A percentile compares a stretch with the other conserved stretches of the same genome.
Evolutionary conservation across 2,329 filamentous ascomycete species (phyloP).

Genomic region (Exophiala alcalophila): DNA sequence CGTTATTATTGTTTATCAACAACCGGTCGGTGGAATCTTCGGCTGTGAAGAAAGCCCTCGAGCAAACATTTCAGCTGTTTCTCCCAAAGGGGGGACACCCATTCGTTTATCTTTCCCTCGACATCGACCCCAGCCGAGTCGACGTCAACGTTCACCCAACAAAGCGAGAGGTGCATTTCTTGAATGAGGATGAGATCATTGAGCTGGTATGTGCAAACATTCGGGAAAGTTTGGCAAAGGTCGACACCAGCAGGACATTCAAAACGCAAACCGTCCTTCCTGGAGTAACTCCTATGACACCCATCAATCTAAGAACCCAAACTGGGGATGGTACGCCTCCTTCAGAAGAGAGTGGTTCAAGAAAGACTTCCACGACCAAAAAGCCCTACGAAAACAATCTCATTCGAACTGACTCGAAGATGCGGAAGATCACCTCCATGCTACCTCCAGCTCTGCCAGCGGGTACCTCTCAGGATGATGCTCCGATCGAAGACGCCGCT

Average conservation of each 20-base stretch:
- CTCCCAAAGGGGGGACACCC: slow-evolving; percentile 92
- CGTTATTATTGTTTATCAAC: slow-evolving; percentile 90
- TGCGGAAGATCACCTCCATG: slow-evolving; percentile 97
- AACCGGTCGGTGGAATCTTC: slow-evolving; percentile 89
- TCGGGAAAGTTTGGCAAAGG: slow-evolving; percentile 71
- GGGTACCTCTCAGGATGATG: slow-evolving; percentile 35
- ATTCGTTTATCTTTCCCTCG: slow-evolving; percentile 86
- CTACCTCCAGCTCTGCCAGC: slow-evolving; percentile 56
- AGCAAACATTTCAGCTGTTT: slow-evolving; percentile 83
- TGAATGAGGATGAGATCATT: slow-evolving; percentile 96
- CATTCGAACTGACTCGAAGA: slow-evolving; percentile 80
- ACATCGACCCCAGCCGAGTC: slow-evolving; percentile 86
- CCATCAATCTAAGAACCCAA: slow-evolving; percentile 30
- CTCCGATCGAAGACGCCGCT: slow-evolving; percentile 48
- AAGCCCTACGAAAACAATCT: slow-evolving; percentile 80
- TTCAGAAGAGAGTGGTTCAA: slow-evolving; percentile 37
- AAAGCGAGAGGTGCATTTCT: slow-evolving; percentile 92
- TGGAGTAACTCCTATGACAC: slow-evolving; percentile 53
- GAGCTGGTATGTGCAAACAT: slow-evolving; percentile 80
- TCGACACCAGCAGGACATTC: slow-evolving; percentile 92
- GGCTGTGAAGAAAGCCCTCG: slow-evolving; percentile 81
- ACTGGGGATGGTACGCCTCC: slow-evolving; percentile 40
- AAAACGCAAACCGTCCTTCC: slow-evolving; percentile 88
- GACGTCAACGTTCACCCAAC: slow-evolving; percentile 98
- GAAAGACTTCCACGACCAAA: slow-evolving; percentile 39